Evolutionary conservation across 306 rosid genomes (phyloP).

Genomic region (Pyrus bretschneideri): DNA sequence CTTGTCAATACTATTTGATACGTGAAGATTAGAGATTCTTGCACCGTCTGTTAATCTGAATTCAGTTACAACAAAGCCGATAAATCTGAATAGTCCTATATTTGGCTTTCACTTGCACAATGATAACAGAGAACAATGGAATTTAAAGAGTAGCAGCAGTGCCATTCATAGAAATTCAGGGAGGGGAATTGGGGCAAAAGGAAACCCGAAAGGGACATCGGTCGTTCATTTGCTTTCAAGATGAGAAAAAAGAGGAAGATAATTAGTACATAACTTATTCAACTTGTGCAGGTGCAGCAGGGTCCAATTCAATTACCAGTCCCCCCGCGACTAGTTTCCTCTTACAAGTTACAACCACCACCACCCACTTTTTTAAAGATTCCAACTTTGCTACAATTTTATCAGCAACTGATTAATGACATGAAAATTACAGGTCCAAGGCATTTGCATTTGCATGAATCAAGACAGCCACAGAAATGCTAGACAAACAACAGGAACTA

Average conservation of each 20-base stretch:
- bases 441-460: constrained; percentile 18
- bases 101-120: not conserved
- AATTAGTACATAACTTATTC: constrained; percentile 11
- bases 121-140: not conserved
- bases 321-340: constrained; percentile 10
- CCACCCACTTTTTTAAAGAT: not conserved
- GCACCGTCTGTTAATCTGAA: not conserved
- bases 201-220: not conserved
- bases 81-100: no score
- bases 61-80: not conserved
- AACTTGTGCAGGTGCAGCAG: constrained; percentile 2
- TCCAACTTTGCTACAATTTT: constrained; percentile 11
- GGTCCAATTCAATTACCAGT: constrained; percentile 17
- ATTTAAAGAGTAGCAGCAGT: no score
- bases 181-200: not conserved
- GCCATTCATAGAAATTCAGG: not conserved
- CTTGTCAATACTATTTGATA: not conserved
- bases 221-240: not conserved
- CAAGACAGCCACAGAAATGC: constrained; percentile 7
- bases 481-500: constrained; percentile 15
- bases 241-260: not conserved
- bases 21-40: not conserved
- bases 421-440: constrained; percentile 6
- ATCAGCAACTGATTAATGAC: not conserved
- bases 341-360: not conserved